Base-by-base conservation (phyloP, 2,329 filamentous ascomycete species). In the Fusarium aywerte region DNA sequence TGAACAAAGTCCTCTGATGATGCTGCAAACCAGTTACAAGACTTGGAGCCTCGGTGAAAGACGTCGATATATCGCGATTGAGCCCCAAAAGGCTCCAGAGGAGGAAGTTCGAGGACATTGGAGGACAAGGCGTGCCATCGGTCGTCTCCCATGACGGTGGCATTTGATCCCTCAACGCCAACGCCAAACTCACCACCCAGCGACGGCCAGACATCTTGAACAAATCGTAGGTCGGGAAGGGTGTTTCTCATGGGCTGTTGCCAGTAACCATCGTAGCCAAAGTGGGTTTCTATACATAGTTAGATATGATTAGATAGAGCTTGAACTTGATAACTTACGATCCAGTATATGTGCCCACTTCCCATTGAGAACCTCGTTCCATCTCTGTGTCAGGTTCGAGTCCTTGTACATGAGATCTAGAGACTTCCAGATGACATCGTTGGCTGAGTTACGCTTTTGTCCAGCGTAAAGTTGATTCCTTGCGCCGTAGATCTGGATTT, bases 171-270 rank as follows among this genome's bases (percentile, higher is more conserved):
- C 33, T 78, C 76, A 0, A 76, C 75, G 0, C 73, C 72, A 6
- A 79, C 44, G 0, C 77, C 76, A 50, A 77, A 77, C n/a, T 78
- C 73, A 0, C 77, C 77, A 44, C 81, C 69, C 20, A 71, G 66
- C 80, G 42, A 92, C 80, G 21, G 89, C 88, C 55, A 92, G 80
- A 53, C 88, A 82, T 9, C 90, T 18, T 75, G 74, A 5, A 75
- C 72, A n/a, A 69, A 75, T 5, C 64, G 44, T 20, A 75, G 58
- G 7, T 85, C 83, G 0, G 89, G 89, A 2, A 90, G 82, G 0
- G 84, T 84, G 72, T 92, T 90, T 32, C 89, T 82, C 89, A 91
- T 91, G 2, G 90, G 89, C 74, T 92, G 89, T 76, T 92, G 90
- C 89, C 89, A 86, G 75, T 75, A 74, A 0, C 80, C 81, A 51